These are phyloP conservation scores for Leccinum pellstonianum DNA, from an alignment of 768 basidiomycete species.

Conservation along the genomic window DNA sequence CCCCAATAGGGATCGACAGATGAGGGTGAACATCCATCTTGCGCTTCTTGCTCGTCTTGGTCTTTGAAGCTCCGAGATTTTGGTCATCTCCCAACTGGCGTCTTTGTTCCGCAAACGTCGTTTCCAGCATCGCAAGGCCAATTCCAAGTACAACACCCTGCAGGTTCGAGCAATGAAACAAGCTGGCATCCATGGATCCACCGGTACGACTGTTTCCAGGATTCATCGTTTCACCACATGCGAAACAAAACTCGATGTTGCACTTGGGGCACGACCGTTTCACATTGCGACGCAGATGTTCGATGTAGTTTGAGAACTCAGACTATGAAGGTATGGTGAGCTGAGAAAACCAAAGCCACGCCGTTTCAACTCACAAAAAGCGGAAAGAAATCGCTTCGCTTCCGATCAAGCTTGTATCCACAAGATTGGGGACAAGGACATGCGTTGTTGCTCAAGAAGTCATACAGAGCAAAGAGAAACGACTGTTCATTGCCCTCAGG, in stretches of 20 bases:
- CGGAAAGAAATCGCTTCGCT: conserved; percentile 79
- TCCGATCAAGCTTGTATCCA: conserved; percentile 56
- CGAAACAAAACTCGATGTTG: conserved; percentile 61
- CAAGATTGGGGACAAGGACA: conserved; percentile 77
- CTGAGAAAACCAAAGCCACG: not conserved
- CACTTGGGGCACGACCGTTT: conserved; percentile 64
- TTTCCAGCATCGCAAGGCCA: conserved; percentile 84
- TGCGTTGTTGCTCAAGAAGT: conserved; percentile 60
- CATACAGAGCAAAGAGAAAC: conserved; percentile 83
- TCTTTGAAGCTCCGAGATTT: conserved; percentile 24
- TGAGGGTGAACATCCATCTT: conserved; percentile 35
- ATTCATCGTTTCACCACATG: conserved; percentile 69
- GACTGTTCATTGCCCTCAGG: conserved; percentile 91
- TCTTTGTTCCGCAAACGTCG: conserved; percentile 58
- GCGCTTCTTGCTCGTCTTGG: conserved; percentile 41
- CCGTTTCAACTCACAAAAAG: conserved; percentile 61
- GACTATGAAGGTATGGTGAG: conserved; percentile 44
- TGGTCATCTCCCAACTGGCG: conserved; percentile 33
- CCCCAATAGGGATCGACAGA: conserved; percentile 29
- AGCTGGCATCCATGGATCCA: conserved; percentile 48
- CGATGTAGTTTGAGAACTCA: conserved; percentile 68
- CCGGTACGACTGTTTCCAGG: conserved; percentile 43
- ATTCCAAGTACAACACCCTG: conserved; percentile 92
- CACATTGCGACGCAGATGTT: conserved; percentile 57
- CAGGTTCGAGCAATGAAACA: conserved; percentile 88